Conservation (phyloP, 1,284 basidiomycete genomes). For the Takashimella koratensis region DNA sequence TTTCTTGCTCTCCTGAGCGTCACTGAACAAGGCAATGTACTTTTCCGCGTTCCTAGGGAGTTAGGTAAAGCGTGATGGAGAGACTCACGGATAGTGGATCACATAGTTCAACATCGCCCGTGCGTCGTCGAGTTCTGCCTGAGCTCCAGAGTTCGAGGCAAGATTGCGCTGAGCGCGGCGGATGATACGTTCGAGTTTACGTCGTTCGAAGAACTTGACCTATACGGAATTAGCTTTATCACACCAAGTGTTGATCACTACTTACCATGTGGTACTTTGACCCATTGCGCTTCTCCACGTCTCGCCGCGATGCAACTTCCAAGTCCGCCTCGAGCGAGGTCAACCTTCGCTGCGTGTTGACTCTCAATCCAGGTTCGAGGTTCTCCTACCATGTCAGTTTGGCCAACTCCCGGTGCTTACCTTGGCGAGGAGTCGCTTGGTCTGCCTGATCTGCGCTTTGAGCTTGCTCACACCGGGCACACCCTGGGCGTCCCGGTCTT, state of each 20-base stretch:
- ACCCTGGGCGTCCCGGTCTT: slow-evolving; percentile 28
- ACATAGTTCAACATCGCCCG: slow-evolving; percentile 79
- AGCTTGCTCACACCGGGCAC: slow-evolving; percentile 57
- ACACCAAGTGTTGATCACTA: background rate
- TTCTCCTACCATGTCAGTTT: slow-evolving; percentile 56
- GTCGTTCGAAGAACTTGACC: slow-evolving; percentile 83
- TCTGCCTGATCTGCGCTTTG: slow-evolving; percentile 73
- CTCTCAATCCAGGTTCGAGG: slow-evolving; percentile 69
- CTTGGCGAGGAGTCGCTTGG: slow-evolving; percentile 71
- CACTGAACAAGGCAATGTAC: slow-evolving; percentile 79
- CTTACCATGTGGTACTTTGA: slow-evolving; percentile 67
- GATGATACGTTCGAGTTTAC: slow-evolving; percentile 72
- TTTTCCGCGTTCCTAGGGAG: slow-evolving; percentile 65
- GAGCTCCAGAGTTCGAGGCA: slow-evolving; percentile 41
- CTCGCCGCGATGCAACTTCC: slow-evolving; percentile 56
- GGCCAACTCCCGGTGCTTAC: slow-evolving; percentile 44
- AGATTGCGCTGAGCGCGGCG: slow-evolving; percentile 58
- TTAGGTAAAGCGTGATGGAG: background rate
- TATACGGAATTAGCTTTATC: slow-evolving; percentile 7
- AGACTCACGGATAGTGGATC: slow-evolving; percentile 56
- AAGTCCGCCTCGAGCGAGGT: slow-evolving; percentile 72
- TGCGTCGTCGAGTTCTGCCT: slow-evolving; percentile 56
- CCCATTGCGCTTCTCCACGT: slow-evolving; percentile 68
- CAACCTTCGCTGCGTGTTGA: slow-evolving; percentile 70
- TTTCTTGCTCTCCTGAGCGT: slow-evolving; percentile 4